A percentile compares a stretch with the other conserved stretches of the same genome.
phyloP scores from a whole-genome alignment of 768 basidiomycete species.

The Macrocybe gigantea region DNA sequence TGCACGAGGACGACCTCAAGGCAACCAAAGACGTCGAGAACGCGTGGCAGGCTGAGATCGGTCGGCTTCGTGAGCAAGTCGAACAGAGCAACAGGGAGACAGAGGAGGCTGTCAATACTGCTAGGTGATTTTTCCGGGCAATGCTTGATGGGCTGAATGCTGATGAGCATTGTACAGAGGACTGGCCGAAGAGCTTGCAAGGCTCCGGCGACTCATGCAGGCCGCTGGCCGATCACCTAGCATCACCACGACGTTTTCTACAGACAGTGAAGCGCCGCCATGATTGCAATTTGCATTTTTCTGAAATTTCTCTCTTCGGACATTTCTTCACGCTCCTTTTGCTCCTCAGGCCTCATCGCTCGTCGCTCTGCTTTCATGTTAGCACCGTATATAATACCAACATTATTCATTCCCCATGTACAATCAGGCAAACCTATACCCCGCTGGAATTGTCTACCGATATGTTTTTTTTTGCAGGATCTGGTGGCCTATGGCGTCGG shows the following conservation, averaged over 20 bases:
- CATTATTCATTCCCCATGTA: background rate
- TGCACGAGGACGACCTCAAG: conserved; percentile 44
- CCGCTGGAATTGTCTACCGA: too few relatives aligned
- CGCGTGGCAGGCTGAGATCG: conserved; percentile 53
- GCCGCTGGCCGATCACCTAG: conserved; percentile 29
- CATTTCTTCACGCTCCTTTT: background rate
- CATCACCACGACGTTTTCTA: background rate
- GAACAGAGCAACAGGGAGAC: conserved; percentile 49
- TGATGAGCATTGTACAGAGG: conserved; percentile 29
- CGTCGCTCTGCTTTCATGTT: conserved; percentile 12
- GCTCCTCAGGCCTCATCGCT: conserved; percentile 6
- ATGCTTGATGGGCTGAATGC: conserved; percentile 1
- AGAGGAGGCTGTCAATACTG: conserved; percentile 53
- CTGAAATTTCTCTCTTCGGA: background rate
- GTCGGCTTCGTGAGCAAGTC: conserved; percentile 44
- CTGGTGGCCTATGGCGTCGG: too few relatives aligned
- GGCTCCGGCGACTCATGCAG: conserved; percentile 72
- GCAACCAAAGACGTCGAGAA: conserved; percentile 54
- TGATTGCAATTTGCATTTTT: background rate
- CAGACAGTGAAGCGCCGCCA: background rate
- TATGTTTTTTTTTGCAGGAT: too few relatives aligned
- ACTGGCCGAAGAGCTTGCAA: conserved; percentile 57
- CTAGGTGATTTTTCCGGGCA: conserved; percentile 41
- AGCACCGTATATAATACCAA: conserved; percentile 11
- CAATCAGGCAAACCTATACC: too few relatives aligned